Evolutionary conservation across 345 rosid genomes (phyloP), one percentile per base, ranked within the genome.

Genomic region (Raphanus sativus): DNA sequence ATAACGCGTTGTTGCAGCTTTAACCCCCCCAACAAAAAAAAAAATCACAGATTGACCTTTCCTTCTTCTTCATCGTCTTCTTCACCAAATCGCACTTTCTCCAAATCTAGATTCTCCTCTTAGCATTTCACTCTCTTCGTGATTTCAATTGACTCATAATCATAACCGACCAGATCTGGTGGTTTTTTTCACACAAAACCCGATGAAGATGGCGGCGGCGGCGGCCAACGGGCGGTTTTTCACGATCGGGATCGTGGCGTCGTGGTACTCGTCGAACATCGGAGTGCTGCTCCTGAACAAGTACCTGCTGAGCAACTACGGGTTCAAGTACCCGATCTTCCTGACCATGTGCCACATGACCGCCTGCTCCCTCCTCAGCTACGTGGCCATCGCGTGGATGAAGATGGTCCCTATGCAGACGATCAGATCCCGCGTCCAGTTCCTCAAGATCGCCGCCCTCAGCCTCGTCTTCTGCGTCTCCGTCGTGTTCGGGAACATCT

Each of bases 301-400:
- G 85, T 96, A 93, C 80, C 79, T 93, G 74, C 84, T 96, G 0
- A 90, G 95, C 86, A 93, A 93, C 77, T 96, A 93, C 26, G 99
- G 98, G 5, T 96, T 96, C 91, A 96, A 87, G 88, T 96, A 93
- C 79, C 99, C 99, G 75, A 96, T 96, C 85, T 96, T 96, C 79
- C 85, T 96, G 68, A 93, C 99, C 71, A 93, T 96, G 98, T 96
- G 99, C 69, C 99, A 96, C 87, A 96, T 96, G 99, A 96, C 97
- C 5, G 98, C 99, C 45, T 96, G 99, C 68, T 90, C 96, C 30
- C 75, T 96, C 82, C 81, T 96, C 36, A 91, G 97, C 84, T 96
- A 96, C 81, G 75, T 96, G 34, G 96, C 93, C 78, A 90, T 96
- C 73, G 98, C 92, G 3, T 93, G 99, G 98, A 61, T 96, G 86